These are phyloP conservation scores for Podospora anserina DNA, from an alignment of 495 filamentous ascomycete species.

Conservation along the genomic window DNA sequence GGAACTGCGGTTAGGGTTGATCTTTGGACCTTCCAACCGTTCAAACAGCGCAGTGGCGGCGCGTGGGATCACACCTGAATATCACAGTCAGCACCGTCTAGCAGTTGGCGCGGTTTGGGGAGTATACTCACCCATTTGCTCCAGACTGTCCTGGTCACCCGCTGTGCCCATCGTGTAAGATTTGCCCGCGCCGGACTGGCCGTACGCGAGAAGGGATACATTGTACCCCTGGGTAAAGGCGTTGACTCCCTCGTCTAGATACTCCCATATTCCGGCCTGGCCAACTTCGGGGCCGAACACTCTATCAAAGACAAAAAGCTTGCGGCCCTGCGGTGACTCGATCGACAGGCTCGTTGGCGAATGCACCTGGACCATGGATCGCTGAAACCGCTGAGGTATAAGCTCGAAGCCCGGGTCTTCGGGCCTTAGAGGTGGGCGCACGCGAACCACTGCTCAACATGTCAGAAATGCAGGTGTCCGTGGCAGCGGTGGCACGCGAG, in stretches of 20 bases:
- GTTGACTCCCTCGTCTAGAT: constrained; percentile 82
- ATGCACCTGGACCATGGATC: constrained; percentile 85
- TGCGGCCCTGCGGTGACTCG: constrained; percentile 86
- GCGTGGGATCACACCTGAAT: constrained; percentile 83
- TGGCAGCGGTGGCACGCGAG: constrained; percentile 20
- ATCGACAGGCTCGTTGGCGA: constrained; percentile 80
- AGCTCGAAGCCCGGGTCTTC: constrained; percentile 90
- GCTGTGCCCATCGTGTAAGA: constrained; percentile 99
- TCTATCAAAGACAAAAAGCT: constrained; percentile 92
- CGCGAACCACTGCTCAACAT: constrained; percentile 70
- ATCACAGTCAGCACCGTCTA: constrained; percentile 18
- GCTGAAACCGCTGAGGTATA: constrained; percentile 92
- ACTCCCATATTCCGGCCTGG: constrained; percentile 94
- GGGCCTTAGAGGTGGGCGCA: constrained; percentile 81
- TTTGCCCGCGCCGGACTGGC: constrained; percentile 99
- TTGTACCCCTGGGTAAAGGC: constrained; percentile 97
- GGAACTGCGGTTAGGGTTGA: constrained; percentile 55
- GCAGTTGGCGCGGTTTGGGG: constrained; percentile 3
- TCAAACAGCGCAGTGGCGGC: constrained; percentile 86
- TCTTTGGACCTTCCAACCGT: constrained; percentile 63
- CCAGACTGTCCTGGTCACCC: constrained; percentile 73
- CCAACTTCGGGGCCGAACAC: constrained; percentile 82
- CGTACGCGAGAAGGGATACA: constrained; percentile 96
- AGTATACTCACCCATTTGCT: constrained; percentile 71
- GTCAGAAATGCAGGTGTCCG: constrained; percentile 28